phyloP scores from a whole-genome alignment of 805 yeast species.

The Wickerhamiella domercqiae region DNA sequence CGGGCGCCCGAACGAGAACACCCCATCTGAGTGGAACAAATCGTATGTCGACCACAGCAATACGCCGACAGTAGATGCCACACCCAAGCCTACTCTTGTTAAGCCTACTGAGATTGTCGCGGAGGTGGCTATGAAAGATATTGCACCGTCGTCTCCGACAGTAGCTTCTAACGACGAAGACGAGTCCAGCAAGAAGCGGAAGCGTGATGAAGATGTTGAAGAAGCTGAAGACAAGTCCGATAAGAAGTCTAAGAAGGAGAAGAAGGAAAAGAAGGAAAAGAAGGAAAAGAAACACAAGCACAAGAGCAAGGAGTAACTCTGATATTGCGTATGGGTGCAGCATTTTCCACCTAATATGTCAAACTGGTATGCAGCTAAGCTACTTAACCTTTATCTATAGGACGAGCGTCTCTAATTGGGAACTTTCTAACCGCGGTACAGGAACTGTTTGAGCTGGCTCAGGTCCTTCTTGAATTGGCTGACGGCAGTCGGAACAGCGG shows the following conservation, averaged over 20 bases:
- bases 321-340: no score
- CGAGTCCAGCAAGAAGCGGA: conserved; percentile 42
- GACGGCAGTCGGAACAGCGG: conserved; percentile 2
- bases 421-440: no score
- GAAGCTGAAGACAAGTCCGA: conserved; percentile 34
- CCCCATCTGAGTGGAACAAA: conserved; percentile 85
- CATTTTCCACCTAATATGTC: no score
- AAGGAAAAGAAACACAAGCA: conserved; percentile 9
- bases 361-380: no score
- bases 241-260: conserved; percentile 38
- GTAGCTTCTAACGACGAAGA: conserved; percentile 33
- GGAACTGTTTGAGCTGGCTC: no score
- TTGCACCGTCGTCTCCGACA: conserved; percentile 11
- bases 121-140: conserved; percentile 13
- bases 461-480: background rate
- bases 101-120: conserved; percentile 6
- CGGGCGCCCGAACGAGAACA: conserved; percentile 85
- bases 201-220: conserved; percentile 46
- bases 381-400: no score
- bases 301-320: no score
- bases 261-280: conserved; percentile 33
- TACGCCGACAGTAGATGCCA: background rate
- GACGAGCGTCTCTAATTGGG: no score
- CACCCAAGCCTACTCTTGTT: background rate
- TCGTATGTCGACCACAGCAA: conserved; percentile 56